These are phyloP conservation scores for Emmonsia crescens DNA, from an alignment of 2,329 filamentous ascomycete species.

Conservation along the genomic window DNA sequence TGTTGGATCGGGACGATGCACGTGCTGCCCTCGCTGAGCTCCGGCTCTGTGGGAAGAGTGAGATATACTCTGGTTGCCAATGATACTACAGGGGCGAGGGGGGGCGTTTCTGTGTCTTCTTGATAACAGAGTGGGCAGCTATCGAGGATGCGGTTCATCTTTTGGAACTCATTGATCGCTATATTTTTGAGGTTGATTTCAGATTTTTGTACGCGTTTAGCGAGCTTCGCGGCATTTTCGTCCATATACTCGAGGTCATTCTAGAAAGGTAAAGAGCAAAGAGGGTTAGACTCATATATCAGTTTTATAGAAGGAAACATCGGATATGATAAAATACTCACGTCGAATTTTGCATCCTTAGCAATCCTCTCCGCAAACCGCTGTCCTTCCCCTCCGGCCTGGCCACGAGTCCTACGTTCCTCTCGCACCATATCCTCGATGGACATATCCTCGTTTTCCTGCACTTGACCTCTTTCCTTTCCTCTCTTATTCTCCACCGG, in stretches of 20 bases:
- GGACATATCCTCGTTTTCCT: constrained; percentile 89
- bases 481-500: constrained; percentile 69
- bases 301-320: background rate
- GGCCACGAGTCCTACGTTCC: constrained; percentile 72
- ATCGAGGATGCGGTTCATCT: constrained; percentile 76
- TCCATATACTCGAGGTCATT: constrained; percentile 95
- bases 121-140: constrained; percentile 85
- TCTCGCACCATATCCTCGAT: constrained; percentile 96
- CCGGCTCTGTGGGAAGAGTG: constrained; percentile 80
- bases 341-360: constrained; percentile 79
- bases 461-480: constrained; percentile 69
- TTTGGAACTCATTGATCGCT: constrained; percentile 80
- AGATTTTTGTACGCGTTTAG: constrained; percentile 75
- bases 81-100: constrained; percentile 73
- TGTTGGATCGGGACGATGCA: constrained; percentile 86
- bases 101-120: constrained; percentile 67
- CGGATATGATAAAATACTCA: constrained; percentile 21
- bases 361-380: constrained; percentile 86
- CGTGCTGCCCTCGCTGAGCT: constrained; percentile 70
- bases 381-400: constrained; percentile 66
- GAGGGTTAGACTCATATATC: constrained; percentile 4
- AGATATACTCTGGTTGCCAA: constrained; percentile 78
- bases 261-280: constrained; percentile 21
- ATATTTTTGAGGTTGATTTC: constrained; percentile 78
- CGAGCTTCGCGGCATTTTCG: constrained; percentile 85